phyloP scores from a whole-genome alignment of 2,329 filamentous ascomycete species.

The Tolypocladium album region DNA sequence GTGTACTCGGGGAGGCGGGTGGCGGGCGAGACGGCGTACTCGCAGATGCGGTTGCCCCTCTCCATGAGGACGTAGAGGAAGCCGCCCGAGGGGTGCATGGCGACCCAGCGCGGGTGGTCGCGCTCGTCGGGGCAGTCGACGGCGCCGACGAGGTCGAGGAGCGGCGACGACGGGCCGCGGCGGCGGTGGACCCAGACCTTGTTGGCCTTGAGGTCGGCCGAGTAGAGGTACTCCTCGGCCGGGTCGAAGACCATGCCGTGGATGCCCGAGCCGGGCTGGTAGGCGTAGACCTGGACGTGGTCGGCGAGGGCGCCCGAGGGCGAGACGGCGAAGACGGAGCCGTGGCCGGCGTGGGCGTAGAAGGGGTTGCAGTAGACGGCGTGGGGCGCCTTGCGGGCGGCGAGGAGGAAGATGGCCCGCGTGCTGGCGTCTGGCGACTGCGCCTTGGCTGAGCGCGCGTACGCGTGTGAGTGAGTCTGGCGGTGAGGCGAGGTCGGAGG shows the following conservation, averaged over 20 bases:
- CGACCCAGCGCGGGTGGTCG: conserved; percentile 84
- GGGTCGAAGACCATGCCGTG: conserved; percentile 78
- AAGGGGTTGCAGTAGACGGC: conserved; percentile 85
- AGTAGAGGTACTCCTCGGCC: conserved; percentile 65
- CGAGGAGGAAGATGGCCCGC: conserved; percentile 79
- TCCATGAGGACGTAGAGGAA: conserved; percentile 86
- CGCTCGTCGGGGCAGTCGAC: conserved; percentile 58
- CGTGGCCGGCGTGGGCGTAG: conserved; percentile 73
- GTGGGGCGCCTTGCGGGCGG: conserved; percentile 66
- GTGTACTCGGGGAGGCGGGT: conserved; percentile 73
- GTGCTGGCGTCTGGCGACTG: conserved; percentile 65
- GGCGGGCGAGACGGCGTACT: conserved; percentile 66
- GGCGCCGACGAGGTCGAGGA: conserved; percentile 58
- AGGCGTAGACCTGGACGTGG: conserved; percentile 64
- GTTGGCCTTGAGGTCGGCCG: conserved; percentile 66
- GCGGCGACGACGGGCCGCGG: conserved; percentile 21
- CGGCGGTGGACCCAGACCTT: conserved; percentile 81
- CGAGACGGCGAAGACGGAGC: conserved; percentile 63
- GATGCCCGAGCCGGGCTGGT: conserved; percentile 59
- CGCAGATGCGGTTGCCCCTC: conserved; percentile 72
- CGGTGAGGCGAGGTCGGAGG: not conserved
- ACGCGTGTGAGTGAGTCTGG: not conserved
- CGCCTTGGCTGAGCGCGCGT: conserved; percentile 45
- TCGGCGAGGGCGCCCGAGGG: conserved; percentile 42
- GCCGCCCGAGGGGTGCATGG: conserved; percentile 65